Evolutionary conservation across 2,329 filamentous ascomycete species (phyloP), one percentile per base, ranked within the genome.

Genomic region (Cercospora canescens): DNA sequence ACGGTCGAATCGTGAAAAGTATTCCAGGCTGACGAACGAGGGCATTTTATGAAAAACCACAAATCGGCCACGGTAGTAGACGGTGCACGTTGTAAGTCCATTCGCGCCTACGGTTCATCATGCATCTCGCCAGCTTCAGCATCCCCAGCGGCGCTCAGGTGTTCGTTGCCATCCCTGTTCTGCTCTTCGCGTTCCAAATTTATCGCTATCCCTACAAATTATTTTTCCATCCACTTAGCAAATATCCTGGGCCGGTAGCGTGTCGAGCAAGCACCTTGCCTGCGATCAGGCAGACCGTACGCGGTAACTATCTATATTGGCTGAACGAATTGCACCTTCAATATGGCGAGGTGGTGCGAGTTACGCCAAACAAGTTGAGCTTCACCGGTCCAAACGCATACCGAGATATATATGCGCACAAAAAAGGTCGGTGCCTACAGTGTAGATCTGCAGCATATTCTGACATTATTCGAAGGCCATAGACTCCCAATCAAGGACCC

Each of bases 341-440:
- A 28, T 67, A 65, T 45, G 67, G 67, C 14, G 60, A 61, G 7
- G 64, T 69, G 18, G 50, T 69, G 45, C 67, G 67, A 54, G 62
- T 67, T 37, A 65, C 62, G 18, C 67, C 67, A 9, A 39, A 67
- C 34, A 65, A 69, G 21, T 60, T 69, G 14, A 50, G 37, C 21
- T 61, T 61, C 59, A 61, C 41, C 12, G 45, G 41, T n/a, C 59
- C 59, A 18, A 41, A 61, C 24, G 59, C 59, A 7, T 61, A 48
- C 39, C 26, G 52, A 61, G 59, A 52, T 54, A 39, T 39, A 6
- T 39, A 39, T 16, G 35, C 35, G 35, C 35, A 39, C 35, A 39
- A 39, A 16, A 9, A 39, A 39, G 35, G 35, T 16, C 35, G 12
- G 35, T 39, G 16, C 16, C 8, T 6, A 14, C 14, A 12, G 11